Evolutionary conservation across 1,284 basidiomycete species (phyloP).

Genomic region (Papiliotrema fonsecae): DNA sequence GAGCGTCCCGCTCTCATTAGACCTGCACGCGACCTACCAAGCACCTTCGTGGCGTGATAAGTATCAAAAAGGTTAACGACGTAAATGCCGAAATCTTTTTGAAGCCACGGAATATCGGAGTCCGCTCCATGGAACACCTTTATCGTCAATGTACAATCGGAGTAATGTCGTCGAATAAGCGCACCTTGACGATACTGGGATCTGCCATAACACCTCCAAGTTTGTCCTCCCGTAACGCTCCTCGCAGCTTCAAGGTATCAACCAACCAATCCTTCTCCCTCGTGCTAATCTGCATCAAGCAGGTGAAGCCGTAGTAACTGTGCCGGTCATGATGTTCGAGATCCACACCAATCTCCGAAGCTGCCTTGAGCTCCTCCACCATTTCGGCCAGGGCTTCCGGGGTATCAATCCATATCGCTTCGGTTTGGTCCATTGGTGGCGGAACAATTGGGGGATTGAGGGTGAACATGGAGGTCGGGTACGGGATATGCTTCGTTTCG

Average conservation of each 20-base stretch:
- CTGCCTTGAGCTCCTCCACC: constrained; percentile 60
- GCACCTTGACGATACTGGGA: constrained; percentile 76
- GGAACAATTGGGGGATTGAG: constrained; percentile 52
- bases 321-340: constrained; percentile 88
- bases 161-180: constrained; percentile 8
- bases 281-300: constrained; percentile 89
- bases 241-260: constrained; percentile 72
- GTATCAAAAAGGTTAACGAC: constrained; percentile 95
- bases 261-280: constrained; percentile 80
- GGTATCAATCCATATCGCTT: constrained; percentile 71
- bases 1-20: too few relatives aligned
- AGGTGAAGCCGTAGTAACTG: constrained; percentile 80
- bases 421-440: constrained; percentile 61
- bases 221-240: constrained; percentile 57
- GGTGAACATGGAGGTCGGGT: constrained; percentile 66
- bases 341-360: constrained; percentile 85
- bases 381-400: constrained; percentile 57
- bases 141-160: neutral
- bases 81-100: constrained; percentile 90
- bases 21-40: too few relatives aligned
- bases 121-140: constrained; percentile 92
- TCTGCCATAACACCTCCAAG: constrained; percentile 68
- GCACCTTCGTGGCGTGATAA: constrained; percentile 82
- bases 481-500: constrained; percentile 67
- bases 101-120: constrained; percentile 91